Evolutionary conservation across 306 rosid genomes (phyloP), one percentile per base, ranked within the genome.

Genomic region (Senna siamea): DNA sequence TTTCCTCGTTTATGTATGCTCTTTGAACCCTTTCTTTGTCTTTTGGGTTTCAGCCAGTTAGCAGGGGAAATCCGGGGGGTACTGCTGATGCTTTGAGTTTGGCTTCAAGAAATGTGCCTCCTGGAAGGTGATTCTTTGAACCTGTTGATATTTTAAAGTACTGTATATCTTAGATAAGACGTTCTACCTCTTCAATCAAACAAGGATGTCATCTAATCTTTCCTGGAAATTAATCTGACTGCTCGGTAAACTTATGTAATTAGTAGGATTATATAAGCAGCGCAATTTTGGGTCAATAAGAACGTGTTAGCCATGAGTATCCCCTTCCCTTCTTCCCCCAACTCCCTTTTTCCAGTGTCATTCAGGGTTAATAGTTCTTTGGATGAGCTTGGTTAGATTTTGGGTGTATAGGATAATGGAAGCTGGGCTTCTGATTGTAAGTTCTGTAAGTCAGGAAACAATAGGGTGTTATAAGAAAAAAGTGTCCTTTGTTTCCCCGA

Each of bases 31-130:
- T 76, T 64, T 26, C 38, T 54, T 57, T 56, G 69, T 10, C 62
- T 52, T 74, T 53, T 64, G 64, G 60, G 61, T 79, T 86, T 68
- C 87, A 92, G 97, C 92, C 78, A 20, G 86, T 70, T 23, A 54
- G 79, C 84, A 73, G 85, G 44, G 93, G 87, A 56, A 86, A 77
- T 62, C 85, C 84, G 26, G 79, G 89, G 77, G 85, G 68, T 79
- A 12, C 87, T 30, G 76, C 81, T 70, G 91, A 89, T 85, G 77
- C 72, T 58, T 73, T 66, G 8, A 81, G 82, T 81, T 54, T 86
- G 77, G 78, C 88, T 76, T 61, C 89, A 56, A 81, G 89, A 78
- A 87, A 74, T 47, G 88, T 83, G 76, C 62, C 80, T 74, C 80
- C 75, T 75, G 83, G 83, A 86, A 89, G 88, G 97, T 92, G 70